phyloP scores from a whole-genome alignment of 2,329 filamentous ascomycete species.

The Cordyceps cateniannulata region DNA sequence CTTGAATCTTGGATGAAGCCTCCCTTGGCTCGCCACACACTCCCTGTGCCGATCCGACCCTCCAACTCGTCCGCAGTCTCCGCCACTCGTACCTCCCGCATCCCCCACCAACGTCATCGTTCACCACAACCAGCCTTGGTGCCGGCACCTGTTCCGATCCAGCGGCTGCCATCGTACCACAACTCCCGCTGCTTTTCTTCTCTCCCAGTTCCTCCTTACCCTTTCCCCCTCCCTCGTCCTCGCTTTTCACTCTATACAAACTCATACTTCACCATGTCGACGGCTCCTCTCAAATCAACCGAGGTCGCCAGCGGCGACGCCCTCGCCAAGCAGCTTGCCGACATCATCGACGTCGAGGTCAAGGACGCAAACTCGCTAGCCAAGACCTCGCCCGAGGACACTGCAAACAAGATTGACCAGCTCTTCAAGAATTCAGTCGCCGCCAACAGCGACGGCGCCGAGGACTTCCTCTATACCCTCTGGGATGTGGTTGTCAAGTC shows the following conservation, averaged over 20 bases:
- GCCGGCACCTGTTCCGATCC: background rate
- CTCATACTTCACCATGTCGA: background rate
- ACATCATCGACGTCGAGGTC: slow-evolving; percentile 21
- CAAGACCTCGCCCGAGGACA: slow-evolving; percentile 15
- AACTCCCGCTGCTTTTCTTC: background rate
- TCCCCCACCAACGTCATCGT: slow-evolving; percentile 6
- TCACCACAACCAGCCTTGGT: background rate
- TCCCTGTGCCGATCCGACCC: background rate
- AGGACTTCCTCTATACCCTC: slow-evolving; percentile 23
- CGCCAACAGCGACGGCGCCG: slow-evolving; percentile 10
- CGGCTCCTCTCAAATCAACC: slow-evolving; percentile 8
- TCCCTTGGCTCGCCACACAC: background rate
- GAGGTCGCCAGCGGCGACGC: slow-evolving; percentile 5
- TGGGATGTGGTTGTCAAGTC: slow-evolving; percentile 23
- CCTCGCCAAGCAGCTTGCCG: slow-evolving; percentile 15
- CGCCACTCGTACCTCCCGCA: background rate
- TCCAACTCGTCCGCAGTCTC: background rate
- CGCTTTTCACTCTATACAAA: background rate
- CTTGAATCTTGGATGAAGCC: slow-evolving; percentile 2
- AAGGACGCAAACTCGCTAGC: slow-evolving; percentile 12
- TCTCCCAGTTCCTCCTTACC: background rate
- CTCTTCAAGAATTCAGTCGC: slow-evolving; percentile 19
- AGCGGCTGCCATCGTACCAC: background rate
- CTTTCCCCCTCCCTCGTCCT: background rate
- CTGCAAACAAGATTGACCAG: slow-evolving; percentile 21